Base-by-base conservation (phyloP, 2,329 filamentous ascomycete genomes). In the Penicillium palitans region DNA sequence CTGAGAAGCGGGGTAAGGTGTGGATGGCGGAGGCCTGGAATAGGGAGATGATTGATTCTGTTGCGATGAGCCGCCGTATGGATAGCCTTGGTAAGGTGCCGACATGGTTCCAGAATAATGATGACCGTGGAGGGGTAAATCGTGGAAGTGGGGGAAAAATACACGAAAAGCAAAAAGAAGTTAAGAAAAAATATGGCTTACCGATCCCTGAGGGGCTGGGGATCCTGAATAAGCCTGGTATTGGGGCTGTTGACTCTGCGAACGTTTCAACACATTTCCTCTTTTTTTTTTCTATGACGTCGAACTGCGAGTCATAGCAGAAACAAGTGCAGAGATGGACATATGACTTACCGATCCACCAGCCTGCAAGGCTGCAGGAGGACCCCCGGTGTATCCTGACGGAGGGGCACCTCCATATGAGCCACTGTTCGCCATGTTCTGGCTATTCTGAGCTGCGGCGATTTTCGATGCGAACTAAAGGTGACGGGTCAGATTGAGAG, bases 211-310 rank as follows among this genome's bases (percentile, higher is more conserved):
- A 51, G 67, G 65, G 59, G 70, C 68, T 61, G 69, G 60, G 47
- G 68, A 71, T 66, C 78, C 79, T 66, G 78, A 79, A 70, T 83
- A 86, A 64, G 83, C 79, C 76, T 85, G 82, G 74, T 86, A 85
- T 68, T 79, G 77, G 60, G 72, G 74, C 65, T 82, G 79, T 52
- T 61, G 60, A 42, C 21, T 48, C 55, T 15, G 27, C 13, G 27
- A 19, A 54, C 4, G 6, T 49, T 8, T 54, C 25, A 54, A 33
- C 42, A 47, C 31, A 15, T 39, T 21, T 17, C 12, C 8, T 24
- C 37, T 48, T 52, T 25, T 55, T 44, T 41, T 61, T 57, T n/a
- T 35, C 51, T 42, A 68, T 68, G 66, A 68, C 66, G 66, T 68
- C 59, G 60, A 37, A 46, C 24, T 41, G n/a, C 49, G 33, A 33